Base-by-base conservation (phyloP, 2,329 filamentous ascomycete species). In the Dactylonectria estremocensis region DNA sequence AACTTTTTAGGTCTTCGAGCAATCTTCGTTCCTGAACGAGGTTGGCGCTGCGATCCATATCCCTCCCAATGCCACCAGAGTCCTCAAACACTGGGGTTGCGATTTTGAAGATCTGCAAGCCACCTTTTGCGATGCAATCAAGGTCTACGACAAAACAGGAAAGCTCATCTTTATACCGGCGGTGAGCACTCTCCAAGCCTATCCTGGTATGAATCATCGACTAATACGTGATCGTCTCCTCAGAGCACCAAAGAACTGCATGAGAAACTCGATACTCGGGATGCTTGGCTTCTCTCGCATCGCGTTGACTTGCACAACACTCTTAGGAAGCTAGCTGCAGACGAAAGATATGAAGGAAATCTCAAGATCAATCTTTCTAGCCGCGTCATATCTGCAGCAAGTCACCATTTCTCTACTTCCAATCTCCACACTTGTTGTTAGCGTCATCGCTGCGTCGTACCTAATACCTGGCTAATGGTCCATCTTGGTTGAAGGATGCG, bases 1-100 rank as follows among this genome's bases (percentile, higher is more conserved):
- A 59, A 59, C 28, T 9, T 16, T 16, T 2, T 2, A 59, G 56
- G 28, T 59, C 1, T 59, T 37, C n/a, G 56, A 59, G 24, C 56
- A 59, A 40, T 59, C 56, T n/a, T 48, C 56, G 3, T 59, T 59
- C 3, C 28, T 59, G 2, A 59, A 59, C 16, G 56, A 59, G 31
- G 56, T 59, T 1, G 56, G 56, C 5, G 56, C 56, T 24, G 56
- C 56, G 0, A 59, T 59, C 14, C 56, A 59, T 10, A 59, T 59
- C 8, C 56, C 56, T 5, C 56, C 56, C 22, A 59, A 59, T n/a
- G 56, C 56, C 10, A 59, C 28, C 11, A 43, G 56, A 28, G 56
- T 59, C 3, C 45, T 59, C n/a, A 59, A 28, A 14, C 14, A 8
- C 6, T 59, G 56, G 56, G 56, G 18, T 16, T 37, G 28, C 11